Evolutionary conservation across 352 stramenopile genomes (phyloP).

Genomic region (Plasmopara halstedii): DNA sequence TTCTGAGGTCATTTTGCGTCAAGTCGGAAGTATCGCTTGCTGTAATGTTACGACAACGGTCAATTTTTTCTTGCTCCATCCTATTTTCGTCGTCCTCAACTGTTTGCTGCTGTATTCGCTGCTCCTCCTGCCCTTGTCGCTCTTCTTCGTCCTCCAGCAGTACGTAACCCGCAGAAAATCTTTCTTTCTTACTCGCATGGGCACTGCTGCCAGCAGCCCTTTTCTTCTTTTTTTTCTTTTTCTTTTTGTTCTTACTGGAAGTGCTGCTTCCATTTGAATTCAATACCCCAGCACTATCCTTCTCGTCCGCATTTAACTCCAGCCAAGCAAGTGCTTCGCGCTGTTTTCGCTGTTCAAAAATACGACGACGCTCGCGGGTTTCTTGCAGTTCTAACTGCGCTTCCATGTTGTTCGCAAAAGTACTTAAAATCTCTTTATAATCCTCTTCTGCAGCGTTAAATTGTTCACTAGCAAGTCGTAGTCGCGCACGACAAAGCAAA

Average conservation of each 20-base stretch:
- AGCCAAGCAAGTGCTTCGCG: conserved; percentile 51
- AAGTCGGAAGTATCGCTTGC: conserved; percentile 3
- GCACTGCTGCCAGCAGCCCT: conserved; percentile 4
- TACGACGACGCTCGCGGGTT: conserved; percentile 30
- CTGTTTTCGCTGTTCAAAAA: conserved; percentile 33
- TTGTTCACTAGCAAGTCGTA: conserved; percentile 34
- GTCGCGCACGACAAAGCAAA: conserved; percentile 42
- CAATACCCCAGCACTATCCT: conserved; percentile 5
- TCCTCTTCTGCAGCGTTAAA: conserved; percentile 56
- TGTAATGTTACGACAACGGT: neutral
- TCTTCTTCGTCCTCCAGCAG: conserved; percentile 41
- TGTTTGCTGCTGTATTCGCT: conserved; percentile 9
- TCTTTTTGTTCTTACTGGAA: conserved; percentile 52
- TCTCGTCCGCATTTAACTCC: conserved; percentile 33
- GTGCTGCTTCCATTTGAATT: conserved; percentile 15
- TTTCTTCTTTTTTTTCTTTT: conserved; percentile 39
- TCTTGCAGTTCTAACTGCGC: conserved; percentile 68
- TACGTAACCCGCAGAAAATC: conserved; percentile 25
- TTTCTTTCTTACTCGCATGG: conserved; percentile 1
- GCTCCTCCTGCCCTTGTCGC: conserved; percentile 14
- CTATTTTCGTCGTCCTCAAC: conserved; percentile 1
- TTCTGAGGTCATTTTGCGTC: conserved; percentile 1
- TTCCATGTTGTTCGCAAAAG: conserved; percentile 67
- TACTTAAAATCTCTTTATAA: conserved; percentile 52
- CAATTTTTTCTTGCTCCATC: too few species aligned